Conservation (phyloP, 2,329 filamentous ascomycete genomes). For the Diaporthe vexans region DNA sequence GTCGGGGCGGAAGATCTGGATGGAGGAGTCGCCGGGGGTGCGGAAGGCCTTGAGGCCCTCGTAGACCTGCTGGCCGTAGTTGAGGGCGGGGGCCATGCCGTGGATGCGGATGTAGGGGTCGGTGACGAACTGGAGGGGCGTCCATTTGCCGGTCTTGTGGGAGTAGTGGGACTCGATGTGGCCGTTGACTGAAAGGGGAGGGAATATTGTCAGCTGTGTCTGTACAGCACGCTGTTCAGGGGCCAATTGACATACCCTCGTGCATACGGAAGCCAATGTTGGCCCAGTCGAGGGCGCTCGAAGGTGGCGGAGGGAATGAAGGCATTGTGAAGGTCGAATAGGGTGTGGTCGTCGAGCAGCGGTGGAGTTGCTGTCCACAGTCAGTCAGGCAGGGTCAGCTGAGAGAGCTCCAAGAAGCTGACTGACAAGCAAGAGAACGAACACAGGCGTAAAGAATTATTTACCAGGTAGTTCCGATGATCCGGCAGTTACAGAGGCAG, state of each 20-base stretch:
- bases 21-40: constrained; percentile 74
- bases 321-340: constrained; percentile 54
- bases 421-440: neutral
- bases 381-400: neutral
- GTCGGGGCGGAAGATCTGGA: constrained; percentile 89
- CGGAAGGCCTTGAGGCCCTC: constrained; percentile 99
- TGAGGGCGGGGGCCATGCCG: constrained; percentile 94
- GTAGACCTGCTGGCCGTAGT: constrained; percentile 98
- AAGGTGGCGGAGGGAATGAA: constrained; percentile 81
- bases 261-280: constrained; percentile 94
- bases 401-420: neutral
- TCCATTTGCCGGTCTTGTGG: constrained; percentile 81
- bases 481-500: neutral
- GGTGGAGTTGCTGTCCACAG: neutral
- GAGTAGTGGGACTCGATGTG: constrained; percentile 93
- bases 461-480: neutral
- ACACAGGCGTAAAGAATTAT: neutral
- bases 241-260: constrained; percentile 74
- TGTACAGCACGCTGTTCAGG: neutral
- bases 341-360: neutral
- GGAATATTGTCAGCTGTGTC: neutral
- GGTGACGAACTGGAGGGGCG: constrained; percentile 80
- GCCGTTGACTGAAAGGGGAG: constrained; percentile 79
- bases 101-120: constrained; percentile 91
- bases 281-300: constrained; percentile 91